Percentiles rank a stretch among this genome's conserved stretches.
Conservation (phyloP, 2,329 filamentous ascomycete genomes). For the Metarhizium rileyi region DNA sequence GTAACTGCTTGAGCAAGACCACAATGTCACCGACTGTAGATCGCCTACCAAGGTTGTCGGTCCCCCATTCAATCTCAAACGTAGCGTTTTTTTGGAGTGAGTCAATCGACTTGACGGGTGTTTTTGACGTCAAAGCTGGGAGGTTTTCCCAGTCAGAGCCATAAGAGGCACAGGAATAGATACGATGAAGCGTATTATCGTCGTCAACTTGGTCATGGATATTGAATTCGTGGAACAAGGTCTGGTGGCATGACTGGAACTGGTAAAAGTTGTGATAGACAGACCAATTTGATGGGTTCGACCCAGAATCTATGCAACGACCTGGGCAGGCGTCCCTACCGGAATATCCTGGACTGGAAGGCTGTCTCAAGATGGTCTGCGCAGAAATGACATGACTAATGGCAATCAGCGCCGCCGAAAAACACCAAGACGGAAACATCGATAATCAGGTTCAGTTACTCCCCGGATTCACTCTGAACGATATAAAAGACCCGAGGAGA, state of each 20-base stretch:
- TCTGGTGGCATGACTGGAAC: constrained; percentile 17
- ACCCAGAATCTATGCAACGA: constrained; percentile 13
- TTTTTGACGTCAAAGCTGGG: constrained; percentile 2
- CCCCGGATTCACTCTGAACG: too few species aligned
- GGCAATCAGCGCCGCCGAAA: not conserved
- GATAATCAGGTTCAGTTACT: too few species aligned
- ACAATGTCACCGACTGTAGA: constrained; percentile 5
- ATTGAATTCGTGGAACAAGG: constrained; percentile 23
- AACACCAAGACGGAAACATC: not conserved
- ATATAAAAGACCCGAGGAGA: too few species aligned
- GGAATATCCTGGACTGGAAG: constrained; percentile 2
- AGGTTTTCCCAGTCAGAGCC: constrained; percentile 1
- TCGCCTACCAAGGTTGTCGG: not conserved
- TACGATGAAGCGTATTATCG: constrained; percentile 14
- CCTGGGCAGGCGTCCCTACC: constrained; percentile 9
- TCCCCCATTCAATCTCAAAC: not conserved
- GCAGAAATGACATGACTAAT: not conserved
- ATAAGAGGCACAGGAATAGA: constrained; percentile 18
- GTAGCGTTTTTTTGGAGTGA: not conserved
- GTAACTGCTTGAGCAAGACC: constrained; percentile 17
- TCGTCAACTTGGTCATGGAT: constrained; percentile 24
- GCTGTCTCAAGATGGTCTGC: not conserved
- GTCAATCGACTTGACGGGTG: not conserved
- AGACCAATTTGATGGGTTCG: constrained; percentile 16
- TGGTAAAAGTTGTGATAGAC: constrained; percentile 16